Percentiles rank a stretch among this genome's conserved stretches.
Evolutionary conservation across 768 basidiomycete genomes (phyloP).

Genomic region (Trichaptum fuscoviolaceum): DNA sequence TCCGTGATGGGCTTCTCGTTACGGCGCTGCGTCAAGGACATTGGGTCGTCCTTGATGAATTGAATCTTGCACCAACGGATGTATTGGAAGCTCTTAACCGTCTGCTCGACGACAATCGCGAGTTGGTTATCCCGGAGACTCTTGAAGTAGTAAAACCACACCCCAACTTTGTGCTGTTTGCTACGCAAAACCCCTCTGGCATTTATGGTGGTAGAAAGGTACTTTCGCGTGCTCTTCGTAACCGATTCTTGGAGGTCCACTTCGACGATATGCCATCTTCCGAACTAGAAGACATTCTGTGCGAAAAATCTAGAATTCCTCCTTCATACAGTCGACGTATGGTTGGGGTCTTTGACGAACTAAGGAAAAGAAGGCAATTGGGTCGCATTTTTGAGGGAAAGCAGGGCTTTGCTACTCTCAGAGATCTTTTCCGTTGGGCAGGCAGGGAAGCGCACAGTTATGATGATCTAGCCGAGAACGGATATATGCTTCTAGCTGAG

Average conservation of each 20-base stretch:
- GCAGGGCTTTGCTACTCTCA: slow-evolving; percentile 92
- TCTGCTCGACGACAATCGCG: slow-evolving; percentile 94
- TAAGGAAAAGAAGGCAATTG: slow-evolving; percentile 87
- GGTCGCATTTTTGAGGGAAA: slow-evolving; percentile 96
- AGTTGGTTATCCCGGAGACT: slow-evolving; percentile 92
- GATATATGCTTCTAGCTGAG: slow-evolving; percentile 96
- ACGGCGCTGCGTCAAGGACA: slow-evolving; percentile 87
- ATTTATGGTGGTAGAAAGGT: slow-evolving; percentile 93
- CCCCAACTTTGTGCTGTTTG: slow-evolving; percentile 95
- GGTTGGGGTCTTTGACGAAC: slow-evolving; percentile 85
- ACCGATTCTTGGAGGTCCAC: slow-evolving; percentile 95
- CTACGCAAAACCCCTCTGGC: slow-evolving; percentile 96
- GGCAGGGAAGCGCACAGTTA: slow-evolving; percentile 83
- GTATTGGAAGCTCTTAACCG: slow-evolving; percentile 97
- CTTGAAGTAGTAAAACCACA: slow-evolving; percentile 92
- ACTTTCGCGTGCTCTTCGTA: slow-evolving; percentile 92
- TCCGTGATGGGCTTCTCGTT: slow-evolving; percentile 91
- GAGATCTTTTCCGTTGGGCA: slow-evolving; percentile 97
- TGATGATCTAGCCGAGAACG: slow-evolving; percentile 91
- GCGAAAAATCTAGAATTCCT: slow-evolving; percentile 85
- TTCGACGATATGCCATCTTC: slow-evolving; percentile 94
- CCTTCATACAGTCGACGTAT: slow-evolving; percentile 91
- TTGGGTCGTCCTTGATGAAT: slow-evolving; percentile 97
- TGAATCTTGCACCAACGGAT: slow-evolving; percentile 96
- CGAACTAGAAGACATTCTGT: slow-evolving; percentile 92